Evolutionary conservation across 2,329 filamentous ascomycete genomes (phyloP), one percentile per base, ranked within the genome.

Genomic region (Cladosporium austrohemisphaericum): DNA sequence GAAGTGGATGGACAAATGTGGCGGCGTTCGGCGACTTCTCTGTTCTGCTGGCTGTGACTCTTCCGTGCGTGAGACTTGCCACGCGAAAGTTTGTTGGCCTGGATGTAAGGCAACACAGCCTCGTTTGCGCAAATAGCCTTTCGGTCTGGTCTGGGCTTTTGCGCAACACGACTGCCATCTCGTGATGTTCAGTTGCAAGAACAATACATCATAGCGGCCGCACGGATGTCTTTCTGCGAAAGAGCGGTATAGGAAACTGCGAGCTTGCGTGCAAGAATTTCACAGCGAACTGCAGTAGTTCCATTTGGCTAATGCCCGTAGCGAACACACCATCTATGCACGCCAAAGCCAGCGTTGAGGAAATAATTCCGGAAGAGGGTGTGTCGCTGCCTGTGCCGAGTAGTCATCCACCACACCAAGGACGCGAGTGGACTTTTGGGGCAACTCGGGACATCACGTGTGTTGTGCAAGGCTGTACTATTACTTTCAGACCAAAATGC

Each of bases 21-120:
- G 35, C 35, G 35, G 36, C 36, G 23, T 40, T 40, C 36, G 36
- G 37, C 37, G 37, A 40, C 37, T 40, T 40, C n/a, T n/a, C n/a
- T n/a, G n/a, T n/a, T n/a, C n/a, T n/a, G n/a, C n/a, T n/a, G n/a
- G n/a, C n/a, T n/a, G n/a, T 40, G 37, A 22, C 37, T 40, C 23
- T 40, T 40, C 7, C n/a, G 23, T 14, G 32, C n/a, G n/a, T n/a
- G n/a, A n/a, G n/a, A n/a, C n/a, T n/a, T n/a, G n/a, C n/a, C n/a
- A n/a, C n/a, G n/a, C n/a, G n/a, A n/a, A n/a, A n/a, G n/a, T n/a
- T n/a, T n/a, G n/a, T n/a, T n/a, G n/a, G n/a, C n/a, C n/a, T n/a
- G n/a, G n/a, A n/a, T n/a, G n/a, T n/a, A n/a, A n/a, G n/a, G n/a
- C n/a, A n/a, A n/a, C n/a, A n/a, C n/a, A n/a, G n/a, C n/a, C n/a